phyloP scores from a whole-genome alignment of 345 rosid species.

The Lepidium africanum region DNA sequence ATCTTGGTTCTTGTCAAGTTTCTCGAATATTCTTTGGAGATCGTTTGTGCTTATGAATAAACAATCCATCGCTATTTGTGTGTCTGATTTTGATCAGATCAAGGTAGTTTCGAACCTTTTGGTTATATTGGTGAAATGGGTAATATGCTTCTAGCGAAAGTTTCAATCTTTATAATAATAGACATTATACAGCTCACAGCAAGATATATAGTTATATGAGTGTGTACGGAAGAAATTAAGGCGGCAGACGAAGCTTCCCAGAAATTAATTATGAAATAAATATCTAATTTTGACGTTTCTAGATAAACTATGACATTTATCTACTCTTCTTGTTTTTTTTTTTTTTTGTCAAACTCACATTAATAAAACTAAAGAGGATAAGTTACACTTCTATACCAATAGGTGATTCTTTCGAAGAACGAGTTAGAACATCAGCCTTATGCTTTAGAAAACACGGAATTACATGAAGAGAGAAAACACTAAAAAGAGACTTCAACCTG shows the following conservation, averaged over 20 bases:
- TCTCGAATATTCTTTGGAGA: constrained; percentile 51
- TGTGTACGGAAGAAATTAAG: not conserved
- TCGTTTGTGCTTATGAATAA: constrained; percentile 35
- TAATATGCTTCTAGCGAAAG: not conserved
- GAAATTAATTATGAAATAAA: constrained; percentile 6
- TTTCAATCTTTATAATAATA: constrained; percentile 5
- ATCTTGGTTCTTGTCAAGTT: constrained; percentile 67
- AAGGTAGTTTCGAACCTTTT: constrained; percentile 1
- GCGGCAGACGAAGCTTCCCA: constrained; percentile 7
- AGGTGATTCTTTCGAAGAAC: too few species aligned
- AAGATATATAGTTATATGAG: too few species aligned
- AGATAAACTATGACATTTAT: constrained; percentile 6
- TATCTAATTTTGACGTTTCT: not conserved
- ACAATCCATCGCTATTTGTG: constrained; percentile 23
- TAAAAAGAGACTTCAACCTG: too few species aligned
- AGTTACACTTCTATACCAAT: too few species aligned
- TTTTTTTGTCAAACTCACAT: too few species aligned
- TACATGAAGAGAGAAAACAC: too few species aligned
- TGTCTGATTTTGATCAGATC: not conserved
- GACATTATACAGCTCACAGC: too few species aligned
- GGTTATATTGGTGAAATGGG: not conserved
- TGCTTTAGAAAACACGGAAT: too few species aligned
- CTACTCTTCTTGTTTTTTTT: not conserved
- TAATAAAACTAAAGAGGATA: too few species aligned
- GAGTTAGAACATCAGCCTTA: too few species aligned